These are phyloP conservation scores for Marchantia polymorpha DNA, from an alignment of 225 moss, liverwort and hornwort species.

Conservation along the genomic window DNA sequence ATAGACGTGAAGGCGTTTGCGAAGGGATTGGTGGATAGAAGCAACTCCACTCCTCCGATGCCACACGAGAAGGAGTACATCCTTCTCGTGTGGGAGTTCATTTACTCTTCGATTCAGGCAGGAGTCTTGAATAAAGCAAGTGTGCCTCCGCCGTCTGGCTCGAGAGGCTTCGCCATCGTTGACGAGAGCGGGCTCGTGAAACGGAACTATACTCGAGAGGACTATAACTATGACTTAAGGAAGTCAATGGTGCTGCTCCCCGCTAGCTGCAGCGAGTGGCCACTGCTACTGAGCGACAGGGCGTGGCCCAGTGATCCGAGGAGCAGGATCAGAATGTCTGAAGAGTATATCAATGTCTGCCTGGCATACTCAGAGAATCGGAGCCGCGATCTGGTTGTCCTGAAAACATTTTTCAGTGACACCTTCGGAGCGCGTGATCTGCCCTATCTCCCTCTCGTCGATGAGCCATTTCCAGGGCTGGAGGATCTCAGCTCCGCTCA, in stretches of 20 bases:
- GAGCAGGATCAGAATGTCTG: slow-evolving; percentile 1
- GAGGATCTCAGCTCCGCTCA: not conserved
- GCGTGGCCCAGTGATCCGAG: not conserved
- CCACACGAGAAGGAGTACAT: not conserved
- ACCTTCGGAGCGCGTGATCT: slow-evolving; percentile 18
- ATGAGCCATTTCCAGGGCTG: not conserved
- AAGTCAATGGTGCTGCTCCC: not conserved
- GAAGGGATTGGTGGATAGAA: not conserved
- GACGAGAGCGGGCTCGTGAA: not conserved
- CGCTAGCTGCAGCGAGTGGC: slow-evolving; percentile 19
- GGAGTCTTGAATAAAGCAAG: not conserved
- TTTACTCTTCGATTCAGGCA: slow-evolving; percentile 7
- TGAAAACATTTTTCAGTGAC: not conserved
- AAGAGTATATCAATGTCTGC: slow-evolving; percentile 7
- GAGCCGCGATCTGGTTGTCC: not conserved
- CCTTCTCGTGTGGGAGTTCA: slow-evolving; percentile 17
- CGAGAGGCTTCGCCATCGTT: slow-evolving; percentile 1
- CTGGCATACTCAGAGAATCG: no score
- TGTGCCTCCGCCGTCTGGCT: no score
- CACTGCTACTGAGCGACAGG: not conserved
- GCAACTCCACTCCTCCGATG: no score
- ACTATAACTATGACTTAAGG: no score
- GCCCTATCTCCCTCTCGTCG: not conserved
- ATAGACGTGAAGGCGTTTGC: not conserved
- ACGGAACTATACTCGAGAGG: not conserved